phyloP scores from a whole-genome alignment of 805 yeast genomes.

The Saccharomycopsis selenospora region DNA sequence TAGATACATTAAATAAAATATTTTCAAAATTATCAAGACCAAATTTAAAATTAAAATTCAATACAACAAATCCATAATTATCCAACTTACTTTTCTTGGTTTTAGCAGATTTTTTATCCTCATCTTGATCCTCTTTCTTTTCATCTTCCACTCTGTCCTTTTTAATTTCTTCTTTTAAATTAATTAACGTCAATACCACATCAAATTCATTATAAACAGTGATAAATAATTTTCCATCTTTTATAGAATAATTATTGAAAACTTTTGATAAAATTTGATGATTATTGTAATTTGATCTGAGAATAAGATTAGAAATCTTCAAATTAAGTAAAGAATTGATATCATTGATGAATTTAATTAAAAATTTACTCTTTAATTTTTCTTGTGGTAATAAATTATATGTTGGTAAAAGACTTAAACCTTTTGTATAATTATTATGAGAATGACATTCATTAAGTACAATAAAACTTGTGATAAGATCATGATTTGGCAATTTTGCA shows the following conservation, averaged over 20 bases:
- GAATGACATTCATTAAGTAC: conserved; percentile 59
- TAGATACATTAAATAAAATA: conserved; percentile 6
- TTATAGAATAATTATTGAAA: conserved; percentile 7
- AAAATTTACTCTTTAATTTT: conserved; percentile 7
- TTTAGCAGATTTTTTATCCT: not conserved
- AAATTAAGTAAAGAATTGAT: conserved; percentile 15
- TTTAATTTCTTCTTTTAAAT: not conserved
- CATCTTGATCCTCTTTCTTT: not conserved
- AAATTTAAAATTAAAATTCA: conserved; percentile 14
- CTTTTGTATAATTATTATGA: conserved; percentile 10
- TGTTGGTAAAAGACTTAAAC: conserved; percentile 15
- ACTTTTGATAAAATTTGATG: not conserved
- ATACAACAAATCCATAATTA: conserved; percentile 7
- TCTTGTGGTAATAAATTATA: conserved; percentile 11
- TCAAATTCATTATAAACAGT: conserved; percentile 15
- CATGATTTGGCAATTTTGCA: conserved; percentile 91
- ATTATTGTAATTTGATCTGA: not conserved
- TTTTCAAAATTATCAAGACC: conserved; percentile 14
- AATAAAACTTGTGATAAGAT: conserved; percentile 78
- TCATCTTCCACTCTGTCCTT: not conserved
- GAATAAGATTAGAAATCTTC: conserved; percentile 10
- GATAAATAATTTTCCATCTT: conserved; percentile 17
- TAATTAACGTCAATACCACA: conserved; percentile 11
- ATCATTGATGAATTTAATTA: conserved; percentile 7
- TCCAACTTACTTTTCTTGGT: not conserved